Evolutionary conservation across 495 filamentous ascomycete genomes (phyloP), one percentile per base, ranked within the genome.

Genomic region (Podospora australis): DNA sequence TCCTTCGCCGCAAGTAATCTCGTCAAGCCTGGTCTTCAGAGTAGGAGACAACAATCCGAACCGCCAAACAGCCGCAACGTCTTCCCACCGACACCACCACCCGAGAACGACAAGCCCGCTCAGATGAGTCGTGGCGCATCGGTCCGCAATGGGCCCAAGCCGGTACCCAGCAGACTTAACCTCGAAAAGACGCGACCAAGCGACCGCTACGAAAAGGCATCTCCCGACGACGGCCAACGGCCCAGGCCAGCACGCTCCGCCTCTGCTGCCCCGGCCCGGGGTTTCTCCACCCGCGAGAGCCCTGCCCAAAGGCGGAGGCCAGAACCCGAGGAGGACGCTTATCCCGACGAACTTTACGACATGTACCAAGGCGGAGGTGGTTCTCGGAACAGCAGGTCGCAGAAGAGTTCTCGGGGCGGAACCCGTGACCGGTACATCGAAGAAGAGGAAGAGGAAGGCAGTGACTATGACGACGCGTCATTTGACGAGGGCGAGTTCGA

Each of bases 31-130:
- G 86, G 83, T 22, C 72, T 96, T 35, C 75, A 71, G 52, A 88
- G 85, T 61, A 78, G 80, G 57, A 77, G 89, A 49, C 88, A 95
- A 60, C 88, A 92, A 56, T 90, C 90, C 54, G 89, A 91, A 14
- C 89, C 90, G 6, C 70, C 91, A 20, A 79, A 80, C 52, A 57
- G 53, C 58, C 85, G 91, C 50, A 91, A 89, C 64, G 77, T 90
- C 39, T 96, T 98, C 73, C 92, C 92, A 4, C 92, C 92, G 26
- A 98, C 92, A 13, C 92, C 92, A 39, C 92, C 92, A 5, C 94
- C 92, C 30, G 94, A 97, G 68, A 77, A 78, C 53, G 89, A 88
- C 53, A 78, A 74, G 53, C 71, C 72, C 5, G 51, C 59, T 10
- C 56, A 58, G 16, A 62, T 75, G 62, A 75, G 60, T 56, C 65